Evolutionary conservation across 1,284 basidiomycete genomes (phyloP).

Genomic region (Puccinia brachypodii): DNA sequence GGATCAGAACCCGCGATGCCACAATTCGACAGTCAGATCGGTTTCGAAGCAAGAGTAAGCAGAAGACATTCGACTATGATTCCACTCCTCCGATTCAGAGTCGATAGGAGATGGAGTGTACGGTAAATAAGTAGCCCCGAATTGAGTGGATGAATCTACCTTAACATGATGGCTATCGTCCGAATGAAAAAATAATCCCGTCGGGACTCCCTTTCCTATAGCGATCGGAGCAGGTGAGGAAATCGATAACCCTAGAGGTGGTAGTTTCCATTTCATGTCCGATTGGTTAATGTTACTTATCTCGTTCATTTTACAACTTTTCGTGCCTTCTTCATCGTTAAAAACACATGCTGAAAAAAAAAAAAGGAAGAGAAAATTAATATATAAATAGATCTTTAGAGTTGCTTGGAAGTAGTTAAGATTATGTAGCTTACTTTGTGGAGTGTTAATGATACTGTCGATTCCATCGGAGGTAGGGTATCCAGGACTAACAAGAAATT

Average conservation of each 20-base stretch:
- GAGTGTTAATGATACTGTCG: background rate
- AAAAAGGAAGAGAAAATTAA: background rate
- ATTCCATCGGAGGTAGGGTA: background rate
- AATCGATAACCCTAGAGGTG: background rate
- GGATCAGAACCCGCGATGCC: background rate
- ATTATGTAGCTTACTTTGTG: background rate
- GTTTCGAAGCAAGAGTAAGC: conserved; percentile 5
- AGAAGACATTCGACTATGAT: background rate
- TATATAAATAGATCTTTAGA: background rate
- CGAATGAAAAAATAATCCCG: background rate
- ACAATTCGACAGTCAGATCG: background rate
- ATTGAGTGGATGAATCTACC: background rate
- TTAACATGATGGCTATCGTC: too few species aligned
- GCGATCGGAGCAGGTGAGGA: background rate
- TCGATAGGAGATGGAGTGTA: background rate
- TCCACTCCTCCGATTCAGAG: background rate
- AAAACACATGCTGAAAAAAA: background rate
- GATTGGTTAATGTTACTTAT: background rate
- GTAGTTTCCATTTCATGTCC: conserved; percentile 3
- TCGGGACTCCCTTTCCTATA: background rate
- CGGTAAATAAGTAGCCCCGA: background rate
- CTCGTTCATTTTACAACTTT: background rate
- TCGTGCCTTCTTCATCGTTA: background rate
- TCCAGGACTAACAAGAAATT: background rate
- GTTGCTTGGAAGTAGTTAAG: background rate